phyloP scores from a whole-genome alignment of 106 monocot genomes.

The Xerophyta viscosa region DNA sequence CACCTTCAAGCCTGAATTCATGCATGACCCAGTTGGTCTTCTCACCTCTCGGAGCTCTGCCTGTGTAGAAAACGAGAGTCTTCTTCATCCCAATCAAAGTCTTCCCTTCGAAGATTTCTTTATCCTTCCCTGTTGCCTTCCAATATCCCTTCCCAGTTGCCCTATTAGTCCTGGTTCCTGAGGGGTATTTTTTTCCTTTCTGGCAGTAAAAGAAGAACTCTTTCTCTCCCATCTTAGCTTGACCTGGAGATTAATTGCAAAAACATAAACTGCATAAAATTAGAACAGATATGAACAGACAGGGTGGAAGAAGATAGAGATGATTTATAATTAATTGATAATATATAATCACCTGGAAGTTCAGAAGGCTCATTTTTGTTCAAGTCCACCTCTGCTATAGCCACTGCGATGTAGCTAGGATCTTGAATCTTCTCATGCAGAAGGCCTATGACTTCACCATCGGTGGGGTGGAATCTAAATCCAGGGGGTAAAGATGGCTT shows the following conservation, averaged over 20 bases:
- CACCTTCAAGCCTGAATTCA: conserved; percentile 79
- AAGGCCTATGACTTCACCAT: conserved; percentile 50
- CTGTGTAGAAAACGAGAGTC: conserved; percentile 89
- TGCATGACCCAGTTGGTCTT: conserved; percentile 97
- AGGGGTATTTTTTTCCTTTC: conserved; percentile 96
- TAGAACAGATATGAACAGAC: neutral
- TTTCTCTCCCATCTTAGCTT: conserved; percentile 61
- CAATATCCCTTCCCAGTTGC: conserved; percentile 85
- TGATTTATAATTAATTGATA: too few relatives aligned
- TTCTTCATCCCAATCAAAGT: conserved; percentile 87
- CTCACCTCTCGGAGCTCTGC: conserved; percentile 81
- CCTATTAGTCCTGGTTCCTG: conserved; percentile 82
- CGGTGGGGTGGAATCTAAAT: conserved; percentile 53
- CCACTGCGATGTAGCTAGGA: too few relatives aligned
- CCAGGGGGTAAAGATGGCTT: conserved; percentile 56
- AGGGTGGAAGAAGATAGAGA: too few relatives aligned
- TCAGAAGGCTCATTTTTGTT: conserved; percentile 44
- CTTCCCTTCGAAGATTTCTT: conserved; percentile 54
- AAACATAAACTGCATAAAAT: neutral
- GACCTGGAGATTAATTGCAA: conserved; percentile 38
- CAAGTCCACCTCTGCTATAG: conserved; percentile 44
- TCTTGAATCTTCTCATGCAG: conserved; percentile 29
- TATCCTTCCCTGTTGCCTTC: conserved; percentile 89
- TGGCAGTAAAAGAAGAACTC: conserved; percentile 99
- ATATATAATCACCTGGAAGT: too few relatives aligned